A percentile compares a stretch with the other conserved stretches of the same genome.
phyloP scores from a whole-genome alignment of 2,329 filamentous ascomycete species.

The Endocalyx cinctus region DNA sequence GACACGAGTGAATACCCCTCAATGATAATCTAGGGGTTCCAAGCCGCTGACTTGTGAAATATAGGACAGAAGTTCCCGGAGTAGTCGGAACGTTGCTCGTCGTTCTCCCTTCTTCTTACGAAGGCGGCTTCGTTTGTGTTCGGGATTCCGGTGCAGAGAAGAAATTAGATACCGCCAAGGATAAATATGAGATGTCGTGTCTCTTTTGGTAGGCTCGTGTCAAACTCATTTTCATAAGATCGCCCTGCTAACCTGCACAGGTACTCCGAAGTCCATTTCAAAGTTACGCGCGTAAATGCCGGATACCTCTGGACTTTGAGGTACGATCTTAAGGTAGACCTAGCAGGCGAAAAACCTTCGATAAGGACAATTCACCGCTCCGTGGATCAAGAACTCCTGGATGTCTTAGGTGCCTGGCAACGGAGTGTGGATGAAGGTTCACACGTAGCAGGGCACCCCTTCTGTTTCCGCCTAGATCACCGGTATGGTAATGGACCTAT shows the following conservation, averaged over 20 bases:
- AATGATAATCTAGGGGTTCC: too few species aligned
- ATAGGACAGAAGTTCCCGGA: too few species aligned
- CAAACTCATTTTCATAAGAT: neutral
- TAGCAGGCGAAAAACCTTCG: constrained; percentile 16
- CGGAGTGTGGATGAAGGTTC: constrained; percentile 8
- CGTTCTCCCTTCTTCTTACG: constrained; percentile 41
- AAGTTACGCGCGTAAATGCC: constrained; percentile 41
- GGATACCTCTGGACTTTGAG: constrained; percentile 48
- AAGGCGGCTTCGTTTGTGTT: constrained; percentile 41
- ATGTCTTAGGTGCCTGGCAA: constrained; percentile 22
- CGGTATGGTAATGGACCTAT: constrained; percentile 29
- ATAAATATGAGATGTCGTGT: constrained; percentile 12
- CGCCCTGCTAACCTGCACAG: constrained; percentile 11
- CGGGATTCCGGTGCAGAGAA: constrained; percentile 31
- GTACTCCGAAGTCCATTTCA: constrained; percentile 50
- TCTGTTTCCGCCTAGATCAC: constrained; percentile 29
- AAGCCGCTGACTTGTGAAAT: too few species aligned
- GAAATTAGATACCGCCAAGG: constrained; percentile 25
- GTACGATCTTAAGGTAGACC: constrained; percentile 41
- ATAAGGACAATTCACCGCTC: neutral
- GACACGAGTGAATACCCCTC: too few species aligned
- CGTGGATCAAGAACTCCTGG: constrained; percentile 11
- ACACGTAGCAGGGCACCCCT: constrained; percentile 8
- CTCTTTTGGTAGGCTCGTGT: constrained; percentile 17
- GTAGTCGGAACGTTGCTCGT: constrained; percentile 49